Percentiles rank a stretch among this genome's conserved stretches.
These are phyloP conservation scores for Clitopilus passeckerianus DNA, from an alignment of 768 basidiomycete genomes.

Conservation along the genomic window DNA sequence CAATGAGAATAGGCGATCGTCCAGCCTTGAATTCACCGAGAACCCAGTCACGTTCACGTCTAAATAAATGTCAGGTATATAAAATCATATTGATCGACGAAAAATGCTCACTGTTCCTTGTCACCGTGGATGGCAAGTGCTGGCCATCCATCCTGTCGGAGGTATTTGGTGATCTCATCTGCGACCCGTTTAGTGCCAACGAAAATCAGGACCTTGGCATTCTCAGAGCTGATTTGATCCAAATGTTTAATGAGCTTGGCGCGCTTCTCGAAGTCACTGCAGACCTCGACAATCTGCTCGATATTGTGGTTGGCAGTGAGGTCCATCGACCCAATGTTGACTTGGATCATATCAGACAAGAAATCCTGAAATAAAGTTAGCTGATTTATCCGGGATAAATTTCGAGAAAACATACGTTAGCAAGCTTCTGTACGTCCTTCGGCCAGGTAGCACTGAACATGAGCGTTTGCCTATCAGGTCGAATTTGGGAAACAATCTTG, in stretches of 20 bases:
- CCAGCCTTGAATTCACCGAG: slow-evolving; percentile 97
- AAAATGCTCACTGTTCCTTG: slow-evolving; percentile 83
- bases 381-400: not conserved
- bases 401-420: slow-evolving; percentile 49
- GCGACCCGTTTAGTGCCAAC: slow-evolving; percentile 97
- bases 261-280: slow-evolving; percentile 97
- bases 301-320: slow-evolving; percentile 98
- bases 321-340: slow-evolving; percentile 98
- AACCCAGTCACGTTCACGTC: slow-evolving; percentile 99
- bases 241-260: slow-evolving; percentile 94
- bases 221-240: slow-evolving; percentile 93
- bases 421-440: slow-evolving; percentile 97
- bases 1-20: slow-evolving; percentile 94
- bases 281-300: slow-evolving; percentile 91
- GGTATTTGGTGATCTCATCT: slow-evolving; percentile 96
- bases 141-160: slow-evolving; percentile 99
- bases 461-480: slow-evolving; percentile 96
- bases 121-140: slow-evolving; percentile 99
- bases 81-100: not conserved
- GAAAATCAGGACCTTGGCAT: slow-evolving; percentile 98
- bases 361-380: slow-evolving; percentile 64
- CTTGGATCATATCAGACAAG: slow-evolving; percentile 93
- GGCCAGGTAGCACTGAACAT: slow-evolving; percentile 99
- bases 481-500: slow-evolving; percentile 95
- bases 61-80: slow-evolving; percentile 19